Conservation (phyloP, 805 yeast species). For the Starmerella sirachaensis region DNA sequence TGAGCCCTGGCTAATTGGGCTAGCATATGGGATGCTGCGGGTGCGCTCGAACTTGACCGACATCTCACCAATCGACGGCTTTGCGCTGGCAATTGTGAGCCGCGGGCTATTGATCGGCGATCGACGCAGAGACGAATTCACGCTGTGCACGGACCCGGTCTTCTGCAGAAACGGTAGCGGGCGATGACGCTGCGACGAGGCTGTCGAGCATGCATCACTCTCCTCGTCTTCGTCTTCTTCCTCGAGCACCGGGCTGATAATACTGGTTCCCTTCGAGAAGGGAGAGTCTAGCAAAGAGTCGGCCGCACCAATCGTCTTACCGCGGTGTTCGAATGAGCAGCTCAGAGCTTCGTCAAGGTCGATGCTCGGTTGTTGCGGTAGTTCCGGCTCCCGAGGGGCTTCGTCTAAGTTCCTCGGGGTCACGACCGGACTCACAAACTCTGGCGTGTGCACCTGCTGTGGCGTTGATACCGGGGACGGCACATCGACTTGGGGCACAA, state of each 20-base stretch:
- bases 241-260: constrained; percentile 22
- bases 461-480: constrained; percentile 4
- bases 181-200: constrained; percentile 5
- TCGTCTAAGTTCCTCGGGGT: constrained; percentile 13
- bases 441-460: constrained; percentile 5
- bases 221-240: constrained; percentile 20
- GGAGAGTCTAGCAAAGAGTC: constrained; percentile 20
- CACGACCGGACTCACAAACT: constrained; percentile 3
- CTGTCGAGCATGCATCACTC: constrained; percentile 10
- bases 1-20: too few relatives aligned
- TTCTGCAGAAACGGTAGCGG: constrained; percentile 7
- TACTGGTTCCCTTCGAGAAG: constrained; percentile 16
- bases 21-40: too few relatives aligned
- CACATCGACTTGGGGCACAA: background rate
- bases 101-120: too few relatives aligned
- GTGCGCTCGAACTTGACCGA: too few relatives aligned
- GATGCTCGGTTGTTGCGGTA: constrained; percentile 15
- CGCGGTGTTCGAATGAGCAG: constrained; percentile 20
- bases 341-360: constrained; percentile 23
- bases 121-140: too few relatives aligned
- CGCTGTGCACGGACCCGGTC: constrained; percentile 9
- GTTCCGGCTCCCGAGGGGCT: constrained; percentile 3
- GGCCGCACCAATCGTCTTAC: constrained; percentile 8
- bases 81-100: too few relatives aligned
- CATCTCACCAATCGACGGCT: too few relatives aligned